These are phyloP conservation scores for Tricholoma hemisulphureum DNA, from an alignment of 768 basidiomycete genomes.

Conservation along the genomic window DNA sequence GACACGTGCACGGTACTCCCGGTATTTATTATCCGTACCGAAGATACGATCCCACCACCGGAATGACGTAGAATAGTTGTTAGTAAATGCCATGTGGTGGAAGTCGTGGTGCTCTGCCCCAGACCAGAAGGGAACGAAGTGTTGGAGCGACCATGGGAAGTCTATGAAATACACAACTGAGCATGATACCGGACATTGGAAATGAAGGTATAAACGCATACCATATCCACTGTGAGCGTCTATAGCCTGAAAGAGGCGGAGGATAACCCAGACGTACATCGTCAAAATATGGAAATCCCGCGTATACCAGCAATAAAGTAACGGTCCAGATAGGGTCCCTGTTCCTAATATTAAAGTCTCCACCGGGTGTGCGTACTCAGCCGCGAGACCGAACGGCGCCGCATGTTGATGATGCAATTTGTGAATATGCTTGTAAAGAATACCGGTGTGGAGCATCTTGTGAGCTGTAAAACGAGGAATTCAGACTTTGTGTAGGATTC, in stretches of 20 bases:
- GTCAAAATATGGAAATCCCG: constrained; percentile 84
- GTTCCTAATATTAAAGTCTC: constrained; percentile 94
- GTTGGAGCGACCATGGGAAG: constrained; percentile 96
- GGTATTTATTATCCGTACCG: constrained; percentile 91
- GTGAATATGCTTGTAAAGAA: constrained; percentile 90
- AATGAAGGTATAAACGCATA: constrained; percentile 31
- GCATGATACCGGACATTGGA: constrained; percentile 1
- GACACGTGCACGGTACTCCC: constrained; percentile 69
- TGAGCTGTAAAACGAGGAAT: constrained; percentile 54
- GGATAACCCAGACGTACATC: constrained; percentile 90
- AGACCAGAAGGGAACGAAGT: constrained; percentile 94
- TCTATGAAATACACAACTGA: constrained; percentile 41
- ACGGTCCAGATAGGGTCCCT: constrained; percentile 86
- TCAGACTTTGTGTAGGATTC: not conserved
- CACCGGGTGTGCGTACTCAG: constrained; percentile 96
- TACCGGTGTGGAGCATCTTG: constrained; percentile 81
- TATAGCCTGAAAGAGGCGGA: constrained; percentile 94
- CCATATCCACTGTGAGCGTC: constrained; percentile 97
- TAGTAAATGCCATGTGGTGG: constrained; percentile 95
- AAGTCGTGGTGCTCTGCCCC: constrained; percentile 98
- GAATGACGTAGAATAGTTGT: constrained; percentile 94
- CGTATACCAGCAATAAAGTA: constrained; percentile 80
- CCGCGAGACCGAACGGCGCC: constrained; percentile 95
- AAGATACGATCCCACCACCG: constrained; percentile 89
- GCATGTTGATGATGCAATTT: constrained; percentile 97